phyloP scores from a whole-genome alignment of 495 filamentous ascomycete genomes.

The Neohortaea acidophila region DNA sequence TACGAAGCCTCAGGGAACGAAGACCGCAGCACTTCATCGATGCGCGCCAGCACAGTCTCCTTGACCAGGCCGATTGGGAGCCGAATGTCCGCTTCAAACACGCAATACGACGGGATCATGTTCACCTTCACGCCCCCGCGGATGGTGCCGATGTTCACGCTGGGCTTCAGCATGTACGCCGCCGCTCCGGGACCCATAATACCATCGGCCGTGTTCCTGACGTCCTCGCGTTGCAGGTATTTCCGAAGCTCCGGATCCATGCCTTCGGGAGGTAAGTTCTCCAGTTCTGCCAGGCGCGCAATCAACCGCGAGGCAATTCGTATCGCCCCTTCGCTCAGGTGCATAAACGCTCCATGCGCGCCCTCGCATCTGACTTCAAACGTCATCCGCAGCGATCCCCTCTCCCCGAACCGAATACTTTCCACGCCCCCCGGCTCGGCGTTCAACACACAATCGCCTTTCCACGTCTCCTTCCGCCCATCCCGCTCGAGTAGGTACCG shows the following conservation, averaged over 20 bases:
- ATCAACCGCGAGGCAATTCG: constrained; percentile 5
- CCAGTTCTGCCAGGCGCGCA: constrained; percentile 1
- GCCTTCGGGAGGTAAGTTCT: neutral
- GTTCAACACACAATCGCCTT: constrained; percentile 16
- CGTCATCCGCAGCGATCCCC: too few relatives aligned
- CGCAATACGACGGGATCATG: constrained; percentile 10
- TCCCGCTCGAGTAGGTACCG: constrained; percentile 10
- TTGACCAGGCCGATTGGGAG: constrained; percentile 11
- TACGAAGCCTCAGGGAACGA: too few relatives aligned
- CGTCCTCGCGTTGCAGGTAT: constrained; percentile 8
- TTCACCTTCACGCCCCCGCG: constrained; percentile 16
- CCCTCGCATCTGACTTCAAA: too few relatives aligned
- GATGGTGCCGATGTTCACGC: constrained; percentile 16
- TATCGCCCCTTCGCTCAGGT: constrained; percentile 10
- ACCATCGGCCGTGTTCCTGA: constrained; percentile 8
- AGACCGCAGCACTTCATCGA: constrained; percentile 11
- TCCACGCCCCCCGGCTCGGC: constrained; percentile 14
- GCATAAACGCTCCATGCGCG: too few relatives aligned
- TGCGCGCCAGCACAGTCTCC: constrained; percentile 2
- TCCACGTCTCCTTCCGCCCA: constrained; percentile 5
- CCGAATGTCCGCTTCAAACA: constrained; percentile 15
- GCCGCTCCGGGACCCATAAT: constrained; percentile 17
- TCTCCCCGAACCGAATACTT: too few relatives aligned
- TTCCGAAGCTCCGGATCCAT: constrained; percentile 1
- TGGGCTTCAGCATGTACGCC: constrained; percentile 11